Conservation (phyloP, 2,329 filamentous ascomycete genomes). For the Venturia carpophila region DNA sequence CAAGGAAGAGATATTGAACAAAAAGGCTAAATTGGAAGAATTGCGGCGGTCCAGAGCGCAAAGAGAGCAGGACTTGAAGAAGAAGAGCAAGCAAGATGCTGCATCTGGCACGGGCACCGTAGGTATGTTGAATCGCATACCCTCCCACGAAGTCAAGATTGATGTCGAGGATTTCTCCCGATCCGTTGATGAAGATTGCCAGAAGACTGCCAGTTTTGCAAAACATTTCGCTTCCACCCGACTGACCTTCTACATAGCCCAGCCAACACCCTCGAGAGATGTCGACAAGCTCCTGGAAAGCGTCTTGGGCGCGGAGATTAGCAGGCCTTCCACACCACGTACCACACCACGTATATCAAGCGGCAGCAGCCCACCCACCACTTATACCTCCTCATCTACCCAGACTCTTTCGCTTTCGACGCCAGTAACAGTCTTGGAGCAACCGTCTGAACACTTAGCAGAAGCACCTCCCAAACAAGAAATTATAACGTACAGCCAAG, state of each 20-base stretch:
- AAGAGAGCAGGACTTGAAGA: slow-evolving; percentile 66
- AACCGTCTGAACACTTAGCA: slow-evolving; percentile 60
- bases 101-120: slow-evolving; percentile 9
- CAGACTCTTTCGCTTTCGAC: slow-evolving; percentile 69
- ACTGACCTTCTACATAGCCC: slow-evolving; percentile 47
- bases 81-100: slow-evolving; percentile 59
- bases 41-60: slow-evolving; percentile 86
- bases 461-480: slow-evolving; percentile 56
- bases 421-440: slow-evolving; percentile 72
- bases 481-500: slow-evolving; percentile 93
- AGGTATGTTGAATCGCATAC: background rate
- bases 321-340: slow-evolving; percentile 44
- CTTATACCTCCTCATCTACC: slow-evolving; percentile 39
- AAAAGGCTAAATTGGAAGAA: slow-evolving; percentile 94
- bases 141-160: background rate
- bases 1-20: slow-evolving; percentile 91
- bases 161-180: background rate
- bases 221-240: background rate
- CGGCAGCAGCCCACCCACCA: slow-evolving; percentile 24
- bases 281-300: slow-evolving; percentile 81
- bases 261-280: slow-evolving; percentile 65
- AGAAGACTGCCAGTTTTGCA: background rate
- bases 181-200: background rate
- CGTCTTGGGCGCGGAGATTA: slow-evolving; percentile 60
- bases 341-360: slow-evolving; percentile 16